Percentiles rank a stretch among this genome's conserved stretches.
These are phyloP conservation scores for Pelagophyceae sp. DNA, from an alignment of 352 stramenopile species.

Conservation along the genomic window DNA sequence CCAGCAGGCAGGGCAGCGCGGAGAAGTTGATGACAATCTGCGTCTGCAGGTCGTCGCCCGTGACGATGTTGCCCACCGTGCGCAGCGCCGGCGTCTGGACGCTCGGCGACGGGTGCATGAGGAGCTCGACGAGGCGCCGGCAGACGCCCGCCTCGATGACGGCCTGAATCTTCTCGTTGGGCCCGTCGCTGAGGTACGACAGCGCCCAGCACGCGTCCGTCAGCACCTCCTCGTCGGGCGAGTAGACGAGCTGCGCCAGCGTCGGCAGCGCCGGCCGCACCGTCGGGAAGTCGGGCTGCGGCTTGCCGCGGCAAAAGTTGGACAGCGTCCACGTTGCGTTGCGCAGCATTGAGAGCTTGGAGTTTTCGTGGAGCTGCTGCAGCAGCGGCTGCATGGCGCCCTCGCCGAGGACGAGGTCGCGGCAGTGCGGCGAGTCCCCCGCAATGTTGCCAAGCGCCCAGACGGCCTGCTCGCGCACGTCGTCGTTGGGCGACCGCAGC, in stretches of 20 bases:
- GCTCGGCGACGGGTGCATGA: conserved; percentile 76
- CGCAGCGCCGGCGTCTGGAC: conserved; percentile 92
- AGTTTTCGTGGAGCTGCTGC: conserved; percentile 84
- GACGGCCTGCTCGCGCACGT: conserved; percentile 89
- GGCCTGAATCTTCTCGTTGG: conserved; percentile 97
- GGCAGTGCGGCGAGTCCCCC: conserved; percentile 89
- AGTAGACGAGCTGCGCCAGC: conserved; percentile 91
- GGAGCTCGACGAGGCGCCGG: conserved; percentile 88
- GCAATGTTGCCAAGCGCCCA: conserved; percentile 99
- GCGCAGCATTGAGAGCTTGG: conserved; percentile 90
- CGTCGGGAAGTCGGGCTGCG: conserved; percentile 87
- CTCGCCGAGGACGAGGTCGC: conserved; percentile 86
- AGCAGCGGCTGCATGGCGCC: conserved; percentile 86
- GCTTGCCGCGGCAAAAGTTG: conserved; percentile 94
- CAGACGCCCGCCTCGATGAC: conserved; percentile 94
- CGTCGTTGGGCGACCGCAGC: conserved; percentile 86
- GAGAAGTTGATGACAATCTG: conserved; percentile 97
- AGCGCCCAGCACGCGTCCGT: conserved; percentile 98
- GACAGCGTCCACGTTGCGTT: conserved; percentile 98
- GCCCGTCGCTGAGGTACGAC: conserved; percentile 93
- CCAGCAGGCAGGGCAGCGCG: conserved; percentile 86
- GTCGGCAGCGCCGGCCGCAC: conserved; percentile 86
- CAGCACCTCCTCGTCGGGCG: conserved; percentile 93
- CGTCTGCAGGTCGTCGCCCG: conserved; percentile 96
- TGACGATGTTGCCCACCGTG: conserved; percentile 98